A percentile compares a stretch with the other conserved stretches of the same genome.
Conservation (phyloP, 73 alveolate genomes). For the Paramecium octaurelia region DNA sequence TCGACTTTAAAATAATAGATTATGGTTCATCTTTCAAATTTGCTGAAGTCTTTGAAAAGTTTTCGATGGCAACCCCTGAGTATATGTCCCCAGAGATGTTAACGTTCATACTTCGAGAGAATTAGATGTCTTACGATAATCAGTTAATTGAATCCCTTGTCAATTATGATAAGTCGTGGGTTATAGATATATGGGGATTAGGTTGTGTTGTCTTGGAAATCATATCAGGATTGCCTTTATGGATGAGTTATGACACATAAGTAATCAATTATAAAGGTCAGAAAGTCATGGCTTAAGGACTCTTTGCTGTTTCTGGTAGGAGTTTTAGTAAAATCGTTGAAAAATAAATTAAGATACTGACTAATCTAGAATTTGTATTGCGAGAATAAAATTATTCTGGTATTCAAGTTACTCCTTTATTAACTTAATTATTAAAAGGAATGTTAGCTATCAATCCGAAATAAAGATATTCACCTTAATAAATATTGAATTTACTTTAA, state of each 20-base stretch:
- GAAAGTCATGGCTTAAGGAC: conserved; percentile 41
- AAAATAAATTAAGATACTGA: conserved; percentile 32
- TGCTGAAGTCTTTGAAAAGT: conserved; percentile 45
- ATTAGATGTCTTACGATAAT: neutral
- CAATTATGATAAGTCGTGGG: conserved; percentile 64
- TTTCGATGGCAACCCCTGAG: conserved; percentile 85
- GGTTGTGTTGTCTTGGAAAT: conserved; percentile 86
- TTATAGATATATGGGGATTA: conserved; percentile 88
- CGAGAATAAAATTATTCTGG: conserved; percentile 55
- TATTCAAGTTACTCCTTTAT: conserved; percentile 1
- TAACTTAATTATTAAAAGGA: conserved; percentile 40
- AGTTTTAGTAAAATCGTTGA: conserved; percentile 47
- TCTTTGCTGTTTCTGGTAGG: conserved; percentile 54
- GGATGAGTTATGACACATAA: conserved; percentile 85
- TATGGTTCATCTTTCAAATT: conserved; percentile 58
- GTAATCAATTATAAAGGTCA: conserved; percentile 40
- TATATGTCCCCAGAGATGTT: conserved; percentile 94
- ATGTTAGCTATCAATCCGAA: conserved; percentile 53
- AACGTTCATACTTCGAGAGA: conserved; percentile 55
- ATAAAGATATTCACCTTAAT: conserved; percentile 2
- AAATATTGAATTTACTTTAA: neutral
- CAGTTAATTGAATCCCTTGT: conserved; percentile 49
- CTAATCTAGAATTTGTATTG: conserved; percentile 26
- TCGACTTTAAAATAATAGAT: conserved; percentile 46
- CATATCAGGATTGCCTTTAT: conserved; percentile 80